These are phyloP conservation scores for Talaromyces sp. DNA, from an alignment of 2,329 filamentous ascomycete genomes.

Conservation along the genomic window DNA sequence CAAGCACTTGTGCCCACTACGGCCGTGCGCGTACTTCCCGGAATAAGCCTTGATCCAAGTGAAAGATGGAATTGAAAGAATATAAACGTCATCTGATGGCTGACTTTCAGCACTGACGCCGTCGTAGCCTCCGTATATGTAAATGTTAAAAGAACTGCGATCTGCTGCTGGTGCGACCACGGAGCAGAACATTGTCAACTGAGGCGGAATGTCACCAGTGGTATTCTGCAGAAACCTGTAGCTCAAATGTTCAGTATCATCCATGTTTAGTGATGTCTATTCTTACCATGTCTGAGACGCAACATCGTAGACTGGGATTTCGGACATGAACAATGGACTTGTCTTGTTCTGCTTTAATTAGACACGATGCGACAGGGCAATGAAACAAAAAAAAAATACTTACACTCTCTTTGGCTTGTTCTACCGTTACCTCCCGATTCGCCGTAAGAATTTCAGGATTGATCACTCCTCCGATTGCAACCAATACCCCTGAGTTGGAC, in stretches of 20 bases:
- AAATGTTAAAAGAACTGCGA: constrained; percentile 29
- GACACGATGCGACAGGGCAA: not conserved
- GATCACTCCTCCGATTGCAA: constrained; percentile 34
- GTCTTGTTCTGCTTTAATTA: constrained; percentile 11
- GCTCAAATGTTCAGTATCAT: not conserved
- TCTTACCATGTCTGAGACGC: constrained; percentile 20
- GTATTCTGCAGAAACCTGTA: constrained; percentile 38
- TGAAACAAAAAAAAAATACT: not conserved
- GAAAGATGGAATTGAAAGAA: constrained; percentile 30
- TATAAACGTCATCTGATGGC: constrained; percentile 28
- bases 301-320: constrained; percentile 33
- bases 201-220: constrained; percentile 29
- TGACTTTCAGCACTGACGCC: constrained; percentile 12
- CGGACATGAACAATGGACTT: constrained; percentile 32
- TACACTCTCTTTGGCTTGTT: constrained; percentile 15
- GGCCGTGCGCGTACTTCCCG: constrained; percentile 16
- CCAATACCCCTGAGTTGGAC: constrained; percentile 28
- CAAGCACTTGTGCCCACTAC: constrained; percentile 27
- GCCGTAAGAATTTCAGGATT: constrained; percentile 18
- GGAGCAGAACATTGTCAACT: constrained; percentile 35
- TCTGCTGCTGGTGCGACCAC: constrained; percentile 34
- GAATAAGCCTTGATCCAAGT: constrained; percentile 24
- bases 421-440: not conserved
- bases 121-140: constrained; percentile 31
- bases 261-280: not conserved